Percentiles rank a stretch among this genome's conserved stretches.
Conservation (phyloP, 306 rosid genomes). For the Macrotyloma uniflorum region DNA sequence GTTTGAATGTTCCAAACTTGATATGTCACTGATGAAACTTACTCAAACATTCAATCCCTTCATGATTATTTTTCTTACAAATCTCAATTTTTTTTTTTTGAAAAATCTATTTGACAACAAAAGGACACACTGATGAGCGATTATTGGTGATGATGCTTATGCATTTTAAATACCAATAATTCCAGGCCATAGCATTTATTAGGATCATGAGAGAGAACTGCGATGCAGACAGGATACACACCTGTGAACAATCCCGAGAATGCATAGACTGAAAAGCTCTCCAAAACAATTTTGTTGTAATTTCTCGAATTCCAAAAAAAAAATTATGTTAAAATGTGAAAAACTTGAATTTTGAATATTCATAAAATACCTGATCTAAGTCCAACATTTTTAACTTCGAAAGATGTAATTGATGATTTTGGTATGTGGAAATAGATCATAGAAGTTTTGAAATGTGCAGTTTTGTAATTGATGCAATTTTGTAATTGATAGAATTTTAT, state of each 20-base stretch:
- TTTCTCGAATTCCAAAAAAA: conserved; percentile 54
- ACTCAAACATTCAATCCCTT: neutral
- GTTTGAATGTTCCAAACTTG: conserved; percentile 14
- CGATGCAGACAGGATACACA: conserved; percentile 26
- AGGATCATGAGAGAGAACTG: neutral
- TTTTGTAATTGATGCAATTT: too few species aligned
- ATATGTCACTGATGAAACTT: neutral
- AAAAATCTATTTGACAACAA: neutral
- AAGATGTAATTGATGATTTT: conserved; percentile 22
- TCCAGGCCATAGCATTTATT: conserved; percentile 1
- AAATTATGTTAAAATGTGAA: conserved; percentile 19
- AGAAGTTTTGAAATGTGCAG: too few species aligned
- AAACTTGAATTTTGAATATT: neutral
- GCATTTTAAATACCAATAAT: neutral
- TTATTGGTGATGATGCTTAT: neutral
- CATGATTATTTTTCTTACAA: neutral
- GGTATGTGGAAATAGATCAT: conserved; percentile 8
- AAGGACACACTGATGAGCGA: neutral
- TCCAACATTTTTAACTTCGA: neutral
- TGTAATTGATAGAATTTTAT: too few species aligned
- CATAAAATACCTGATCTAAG: neutral
- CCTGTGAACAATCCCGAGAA: conserved; percentile 89
- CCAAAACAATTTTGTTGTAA: conserved; percentile 74
- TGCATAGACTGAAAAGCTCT: conserved; percentile 88
- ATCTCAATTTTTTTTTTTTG: neutral